These are phyloP conservation scores for Aschersonia sp. DNA, from an alignment of 2,329 filamentous ascomycete species.

Conservation along the genomic window DNA sequence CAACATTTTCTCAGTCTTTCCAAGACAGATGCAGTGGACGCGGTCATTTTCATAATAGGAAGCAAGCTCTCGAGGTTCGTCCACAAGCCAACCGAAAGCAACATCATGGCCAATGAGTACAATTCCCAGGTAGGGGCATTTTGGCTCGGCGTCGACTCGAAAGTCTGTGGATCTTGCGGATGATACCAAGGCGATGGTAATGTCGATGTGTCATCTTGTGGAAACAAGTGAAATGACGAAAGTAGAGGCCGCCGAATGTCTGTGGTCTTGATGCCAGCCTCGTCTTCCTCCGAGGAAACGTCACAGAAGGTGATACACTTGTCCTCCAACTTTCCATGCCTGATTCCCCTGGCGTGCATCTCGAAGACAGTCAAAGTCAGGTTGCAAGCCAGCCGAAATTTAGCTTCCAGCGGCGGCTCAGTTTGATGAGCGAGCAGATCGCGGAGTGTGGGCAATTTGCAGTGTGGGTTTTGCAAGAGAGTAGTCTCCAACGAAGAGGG, in stretches of 20 bases:
- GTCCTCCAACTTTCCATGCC: constrained; percentile 56
- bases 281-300: constrained; percentile 24
- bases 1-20: constrained; percentile 53
- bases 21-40: constrained; percentile 46
- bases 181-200: constrained; percentile 35
- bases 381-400: constrained; percentile 61
- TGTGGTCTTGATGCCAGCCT: constrained; percentile 23
- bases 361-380: constrained; percentile 60
- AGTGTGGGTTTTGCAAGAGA: constrained; percentile 34
- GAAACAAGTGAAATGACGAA: constrained; percentile 62
- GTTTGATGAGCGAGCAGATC: constrained; percentile 36
- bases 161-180: constrained; percentile 43
- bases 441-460: constrained; percentile 37
- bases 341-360: constrained; percentile 53
- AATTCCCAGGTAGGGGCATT: constrained; percentile 44
- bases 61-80: constrained; percentile 44
- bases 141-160: constrained; percentile 33
- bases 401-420: constrained; percentile 58
- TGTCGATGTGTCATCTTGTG: constrained; percentile 11
- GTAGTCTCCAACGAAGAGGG: constrained; percentile 49
- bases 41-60: constrained; percentile 25
- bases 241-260: constrained; percentile 56
- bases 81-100: constrained; percentile 67
- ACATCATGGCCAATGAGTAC: constrained; percentile 58
- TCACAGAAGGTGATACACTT: constrained; percentile 54